Evolutionary conservation across 1,284 basidiomycete species (phyloP), one percentile per base, ranked within the genome.

Genomic region (Austroboletus novae-zelandiae): DNA sequence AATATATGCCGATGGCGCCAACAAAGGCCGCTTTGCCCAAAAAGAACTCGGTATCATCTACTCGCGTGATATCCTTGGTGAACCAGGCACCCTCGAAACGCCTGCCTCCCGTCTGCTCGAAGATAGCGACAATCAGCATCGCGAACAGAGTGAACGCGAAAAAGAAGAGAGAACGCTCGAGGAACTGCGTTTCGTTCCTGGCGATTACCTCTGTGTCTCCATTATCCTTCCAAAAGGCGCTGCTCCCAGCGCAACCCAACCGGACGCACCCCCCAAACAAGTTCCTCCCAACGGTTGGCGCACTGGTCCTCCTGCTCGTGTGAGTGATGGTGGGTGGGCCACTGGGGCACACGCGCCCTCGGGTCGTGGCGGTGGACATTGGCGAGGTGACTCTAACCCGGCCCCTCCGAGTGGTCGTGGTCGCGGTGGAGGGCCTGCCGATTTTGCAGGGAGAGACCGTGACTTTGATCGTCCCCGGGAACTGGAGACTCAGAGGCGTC

Each of bases 11-110:
- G 89, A 91, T 65, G 72, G 83, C 9, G 74, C 77, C 7, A 80
- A 79, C 61, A 82, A 84, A 58, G 88, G 88, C 6, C 78, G 79
- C 17, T 85, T 83, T 57, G 70, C 82, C 0, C 78, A 80, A 62
- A 89, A 89, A 69, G 88, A 91, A 40, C 78, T 91, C 39, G 89
- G 89, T 18, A 79, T 78, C 58, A 83, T 91, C 39, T 86, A 86
- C 66, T 86, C 87, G 30, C 82, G 87, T 55, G 89, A 91, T 68
- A 84, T 90, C 56, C 78, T 89, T 4, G 86, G 89, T 47, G 84
- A 87, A 63, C 84, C 86, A 8, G 87, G 86, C 34, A 68, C 80
- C 2, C 65, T 86, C 30, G 72, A 73, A 44, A 64, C 66, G 11
- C 71, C 80, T 4, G 83, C 84, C 2, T 74, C 83, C 2, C 76